Base-by-base conservation (phyloP, 495 filamentous ascomycete species). In the Tuber indicum region DNA sequence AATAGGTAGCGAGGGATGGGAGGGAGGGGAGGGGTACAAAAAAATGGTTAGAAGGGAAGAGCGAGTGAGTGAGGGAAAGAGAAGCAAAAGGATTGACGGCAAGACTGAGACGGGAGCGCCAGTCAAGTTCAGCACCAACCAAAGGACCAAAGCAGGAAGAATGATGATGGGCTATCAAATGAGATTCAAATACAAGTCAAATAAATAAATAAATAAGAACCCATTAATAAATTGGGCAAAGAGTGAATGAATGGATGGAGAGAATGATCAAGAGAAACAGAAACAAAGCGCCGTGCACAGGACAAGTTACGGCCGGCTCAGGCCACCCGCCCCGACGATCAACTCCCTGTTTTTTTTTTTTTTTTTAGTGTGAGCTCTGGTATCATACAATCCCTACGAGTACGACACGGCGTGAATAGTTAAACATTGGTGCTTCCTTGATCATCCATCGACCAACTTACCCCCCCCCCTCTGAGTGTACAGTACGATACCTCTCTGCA, bases 281-380 rank as follows among this genome's bases (percentile, higher is more conserved):
- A 79, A 76, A 44, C 75, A 66, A 78, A 80, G 66, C 73, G 75
- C 41, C 75, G 74, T 75, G 78, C 77, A 79, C 78, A 73, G 73
- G 77, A 75, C 73, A 80, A 76, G 78, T 69, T 80, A 76, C 74
- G 78, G 58, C 58, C 58, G 58, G 78, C 78, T 80, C 77, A 80
- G 78, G 78, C 78, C 78, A 80, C 72, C 78, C 78, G 78, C 73
- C 58, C 74, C 76, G 77, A 80, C 77, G 78, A 80, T 80, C 78
- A 79, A 71, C 76, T 71, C 78, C 77, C 74, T 80, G 74, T 80
- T 80, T 79, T 79, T 80, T n/a, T n/a, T 71, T 80, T 71, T 80
- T 80, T 79, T 79, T 77, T 75, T 75, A 14, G 58, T 66, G 58
- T 5, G 52, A 32, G 58, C n/a, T 66, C 58, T 66, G 58, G 26